These are phyloP conservation scores for Cyberlindnera veronae DNA, from an alignment of 805 yeast species.

Conservation along the genomic window DNA sequence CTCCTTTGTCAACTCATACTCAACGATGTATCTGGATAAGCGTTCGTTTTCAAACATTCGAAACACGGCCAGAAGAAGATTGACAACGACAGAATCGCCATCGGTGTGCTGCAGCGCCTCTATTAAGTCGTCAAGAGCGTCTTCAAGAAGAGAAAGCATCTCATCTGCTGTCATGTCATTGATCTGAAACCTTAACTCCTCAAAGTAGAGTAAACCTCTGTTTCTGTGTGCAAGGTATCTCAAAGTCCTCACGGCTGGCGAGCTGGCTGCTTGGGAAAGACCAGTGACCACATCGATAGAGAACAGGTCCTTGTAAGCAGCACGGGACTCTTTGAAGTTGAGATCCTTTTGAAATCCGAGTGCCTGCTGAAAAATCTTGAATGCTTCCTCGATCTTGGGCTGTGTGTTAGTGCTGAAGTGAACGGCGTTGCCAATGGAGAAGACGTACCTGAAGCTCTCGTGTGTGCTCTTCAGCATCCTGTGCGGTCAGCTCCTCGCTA, in stretches of 20 bases:
- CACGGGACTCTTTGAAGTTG: conserved; percentile 46
- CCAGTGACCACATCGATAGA: conserved; percentile 60
- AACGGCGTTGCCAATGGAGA: background rate
- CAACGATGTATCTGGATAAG: conserved; percentile 54
- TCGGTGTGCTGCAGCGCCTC: conserved; percentile 65
- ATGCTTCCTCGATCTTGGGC: conserved; percentile 62
- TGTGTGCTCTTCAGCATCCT: conserved; percentile 84
- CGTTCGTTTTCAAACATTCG: conserved; percentile 44
- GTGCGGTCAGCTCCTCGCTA: conserved; percentile 61
- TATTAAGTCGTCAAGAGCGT: conserved; percentile 55
- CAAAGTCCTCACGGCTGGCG: conserved; percentile 71
- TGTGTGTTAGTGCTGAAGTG: conserved; percentile 5
- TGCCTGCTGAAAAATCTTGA: conserved; percentile 70
- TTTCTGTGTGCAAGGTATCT: conserved; percentile 79
- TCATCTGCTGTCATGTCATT: conserved; percentile 7
- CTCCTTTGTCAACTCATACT: conserved; percentile 49
- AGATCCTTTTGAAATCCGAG: conserved; percentile 53
- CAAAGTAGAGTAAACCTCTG: conserved; percentile 67
- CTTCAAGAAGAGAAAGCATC: conserved; percentile 19
- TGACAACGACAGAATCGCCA: conserved; percentile 55
- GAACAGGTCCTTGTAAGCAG: conserved; percentile 59
- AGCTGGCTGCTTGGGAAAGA: conserved; percentile 37
- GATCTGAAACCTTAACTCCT: conserved; percentile 27
- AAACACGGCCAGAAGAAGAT: conserved; percentile 49
- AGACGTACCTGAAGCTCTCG: conserved; percentile 69